Evolutionary conservation across 2,329 filamentous ascomycete species (phyloP).

Genomic region (Claviceps sp.): DNA sequence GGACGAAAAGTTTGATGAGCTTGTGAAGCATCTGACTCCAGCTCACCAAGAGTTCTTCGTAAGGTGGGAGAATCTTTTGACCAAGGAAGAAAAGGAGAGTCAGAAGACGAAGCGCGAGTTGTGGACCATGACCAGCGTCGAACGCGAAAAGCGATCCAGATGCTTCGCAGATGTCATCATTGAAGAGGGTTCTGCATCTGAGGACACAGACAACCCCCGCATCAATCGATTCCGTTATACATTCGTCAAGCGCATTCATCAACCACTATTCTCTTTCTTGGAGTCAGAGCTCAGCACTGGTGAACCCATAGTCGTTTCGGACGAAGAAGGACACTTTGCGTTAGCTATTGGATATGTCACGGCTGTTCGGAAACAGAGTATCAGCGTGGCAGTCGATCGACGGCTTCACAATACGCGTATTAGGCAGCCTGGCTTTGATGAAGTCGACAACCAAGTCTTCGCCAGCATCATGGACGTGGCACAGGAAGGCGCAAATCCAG

Average conservation of each 20-base stretch:
- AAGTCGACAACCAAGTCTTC: conserved; percentile 69
- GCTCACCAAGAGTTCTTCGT: conserved; percentile 72
- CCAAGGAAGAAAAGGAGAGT: conserved; percentile 84
- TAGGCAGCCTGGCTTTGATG: conserved; percentile 62
- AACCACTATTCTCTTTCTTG: conserved; percentile 63
- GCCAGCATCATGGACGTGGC: conserved; percentile 80
- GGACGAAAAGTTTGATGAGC: conserved; percentile 67
- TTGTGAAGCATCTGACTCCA: conserved; percentile 64
- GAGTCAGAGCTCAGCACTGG: conserved; percentile 81
- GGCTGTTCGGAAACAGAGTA: conserved; percentile 57
- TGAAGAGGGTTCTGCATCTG: conserved; percentile 58
- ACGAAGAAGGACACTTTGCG: conserved; percentile 89
- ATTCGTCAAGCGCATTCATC: conserved; percentile 56
- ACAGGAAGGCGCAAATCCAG: conserved; percentile 35
- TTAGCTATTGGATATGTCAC: conserved; percentile 86
- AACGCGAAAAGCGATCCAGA: conserved; percentile 76
- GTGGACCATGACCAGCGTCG: conserved; percentile 87
- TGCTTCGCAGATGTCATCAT: conserved; percentile 85
- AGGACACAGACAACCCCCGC: conserved; percentile 58
- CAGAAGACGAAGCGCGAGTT: conserved; percentile 79
- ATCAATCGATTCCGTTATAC: conserved; percentile 88
- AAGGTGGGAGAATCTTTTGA: conserved; percentile 88
- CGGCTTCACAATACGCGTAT: conserved; percentile 76
- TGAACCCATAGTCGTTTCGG: conserved; percentile 91
- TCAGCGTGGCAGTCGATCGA: conserved; percentile 83